Evolutionary conservation across 768 basidiomycete species (phyloP).

Genomic region (Lactifluus rugatus): DNA sequence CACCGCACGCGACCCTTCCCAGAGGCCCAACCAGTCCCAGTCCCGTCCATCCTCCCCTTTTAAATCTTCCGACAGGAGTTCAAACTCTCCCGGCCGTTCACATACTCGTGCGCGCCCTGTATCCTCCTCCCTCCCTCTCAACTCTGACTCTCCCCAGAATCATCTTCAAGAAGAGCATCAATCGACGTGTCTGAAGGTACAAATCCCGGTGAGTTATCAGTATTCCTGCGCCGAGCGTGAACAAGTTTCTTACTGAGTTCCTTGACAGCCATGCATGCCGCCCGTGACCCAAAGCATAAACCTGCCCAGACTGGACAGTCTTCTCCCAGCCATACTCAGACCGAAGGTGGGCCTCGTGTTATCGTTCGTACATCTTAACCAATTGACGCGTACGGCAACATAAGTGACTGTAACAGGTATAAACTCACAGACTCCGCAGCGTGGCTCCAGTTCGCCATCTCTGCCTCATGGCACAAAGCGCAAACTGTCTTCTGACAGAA

Average conservation of each 20-base stretch:
- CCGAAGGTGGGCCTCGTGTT: conserved; percentile 18
- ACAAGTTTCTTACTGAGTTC: not conserved
- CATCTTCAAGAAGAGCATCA: conserved; percentile 12
- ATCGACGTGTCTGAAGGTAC: conserved; percentile 14
- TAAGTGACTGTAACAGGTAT: conserved; percentile 35
- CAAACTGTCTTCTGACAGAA: conserved; percentile 70
- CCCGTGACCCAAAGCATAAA: conserved; percentile 17
- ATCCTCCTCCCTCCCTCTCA: not conserved
- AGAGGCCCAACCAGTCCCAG: conserved; percentile 29
- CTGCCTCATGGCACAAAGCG: conserved; percentile 60
- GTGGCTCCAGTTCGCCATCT: conserved; percentile 19
- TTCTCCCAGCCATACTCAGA: conserved; percentile 10
- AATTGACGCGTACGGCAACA: conserved; percentile 11
- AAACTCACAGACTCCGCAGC: conserved; percentile 19
- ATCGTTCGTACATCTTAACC: conserved; percentile 14
- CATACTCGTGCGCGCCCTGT: conserved; percentile 15
- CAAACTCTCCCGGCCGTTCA: conserved; percentile 25
- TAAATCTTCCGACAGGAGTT: conserved; percentile 57
- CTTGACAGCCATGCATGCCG: conserved; percentile 11
- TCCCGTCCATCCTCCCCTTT: conserved; percentile 58
- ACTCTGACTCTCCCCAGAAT: conserved; percentile 9
- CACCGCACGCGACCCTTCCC: conserved; percentile 26
- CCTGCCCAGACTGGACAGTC: conserved; percentile 11
- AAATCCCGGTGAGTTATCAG: conserved; percentile 8
- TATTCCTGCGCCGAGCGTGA: not conserved